Percentiles rank a stretch among this genome's conserved stretches.
Conservation (phyloP, 2,329 filamentous ascomycete species). For the Alternaria postmessia region DNA sequence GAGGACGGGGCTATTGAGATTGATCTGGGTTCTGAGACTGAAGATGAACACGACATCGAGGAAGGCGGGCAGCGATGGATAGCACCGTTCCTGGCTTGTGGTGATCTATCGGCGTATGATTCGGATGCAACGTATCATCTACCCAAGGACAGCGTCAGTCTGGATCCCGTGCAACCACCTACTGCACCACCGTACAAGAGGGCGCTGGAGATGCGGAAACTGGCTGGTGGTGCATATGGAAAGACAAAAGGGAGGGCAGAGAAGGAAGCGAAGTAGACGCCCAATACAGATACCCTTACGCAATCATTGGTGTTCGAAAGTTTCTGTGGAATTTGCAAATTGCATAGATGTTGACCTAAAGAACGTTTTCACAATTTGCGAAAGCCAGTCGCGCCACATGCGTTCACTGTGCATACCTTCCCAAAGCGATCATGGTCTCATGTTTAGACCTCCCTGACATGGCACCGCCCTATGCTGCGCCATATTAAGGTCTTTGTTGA, state of each 20-base stretch:
- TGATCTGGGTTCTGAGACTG: slow-evolving; percentile 55
- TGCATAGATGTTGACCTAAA: neutral
- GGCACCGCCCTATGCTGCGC: neutral
- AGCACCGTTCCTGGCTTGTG: slow-evolving; percentile 95
- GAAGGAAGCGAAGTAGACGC: neutral
- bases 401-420: neutral
- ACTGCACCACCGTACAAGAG: slow-evolving; percentile 95
- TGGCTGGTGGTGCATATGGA: slow-evolving; percentile 77
- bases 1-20: slow-evolving; percentile 60
- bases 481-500: neutral
- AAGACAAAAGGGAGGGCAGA: slow-evolving; percentile 64
- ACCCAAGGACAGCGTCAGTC: slow-evolving; percentile 82
- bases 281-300: neutral
- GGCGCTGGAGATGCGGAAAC: slow-evolving; percentile 83
- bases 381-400: neutral
- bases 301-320: rapidly evolving
- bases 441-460: neutral
- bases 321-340: neutral
- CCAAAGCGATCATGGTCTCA: neutral
- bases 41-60: slow-evolving; percentile 49
- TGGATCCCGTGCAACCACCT: slow-evolving; percentile 93
- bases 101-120: slow-evolving; percentile 92
- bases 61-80: slow-evolving; percentile 75
- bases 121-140: slow-evolving; percentile 93
- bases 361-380: neutral